A percentile compares a stretch with the other conserved stretches of the same genome.
phyloP scores from a whole-genome alignment of 208 protist species.

The Crithidia fasciculata region DNA sequence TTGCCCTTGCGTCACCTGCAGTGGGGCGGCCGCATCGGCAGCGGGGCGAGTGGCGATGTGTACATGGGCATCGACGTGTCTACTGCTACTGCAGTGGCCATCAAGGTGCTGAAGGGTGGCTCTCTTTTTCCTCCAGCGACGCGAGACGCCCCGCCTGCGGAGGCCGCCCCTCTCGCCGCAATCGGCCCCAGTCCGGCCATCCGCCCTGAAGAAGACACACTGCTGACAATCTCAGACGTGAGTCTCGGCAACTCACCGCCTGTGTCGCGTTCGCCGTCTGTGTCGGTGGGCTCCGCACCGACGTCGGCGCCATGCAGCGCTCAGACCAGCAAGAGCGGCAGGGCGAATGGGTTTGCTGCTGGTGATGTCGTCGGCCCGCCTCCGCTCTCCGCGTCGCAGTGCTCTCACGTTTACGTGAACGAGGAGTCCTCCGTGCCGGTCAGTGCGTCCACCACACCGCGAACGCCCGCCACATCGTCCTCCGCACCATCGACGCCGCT shows the following conservation, averaged over 20 bases:
- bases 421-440: constrained; percentile 16
- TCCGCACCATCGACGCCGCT: background rate
- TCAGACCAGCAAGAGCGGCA: too few relatives aligned
- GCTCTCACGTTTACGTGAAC: background rate
- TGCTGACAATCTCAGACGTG: constrained; percentile 15
- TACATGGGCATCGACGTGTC: constrained; percentile 75
- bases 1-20: constrained; percentile 57
- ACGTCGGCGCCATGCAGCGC: background rate
- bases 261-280: background rate
- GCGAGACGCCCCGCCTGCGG: background rate
- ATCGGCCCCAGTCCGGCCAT: background rate
- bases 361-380: too few relatives aligned
- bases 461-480: constrained; percentile 5
- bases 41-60: constrained; percentile 64
- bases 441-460: constrained; percentile 9
- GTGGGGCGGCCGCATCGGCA: constrained; percentile 66
- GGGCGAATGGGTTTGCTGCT: too few relatives aligned
- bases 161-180: background rate
- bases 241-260: constrained; percentile 13
- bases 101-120: constrained; percentile 75
- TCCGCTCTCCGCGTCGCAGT: background rate
- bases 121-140: constrained; percentile 21
- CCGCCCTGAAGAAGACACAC: constrained; percentile 11
- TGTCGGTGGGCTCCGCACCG: background rate
- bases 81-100: constrained; percentile 58